Evolutionary conservation across 768 basidiomycete genomes (phyloP), one percentile per base, ranked within the genome.

Genomic region (Lactarius quietus): DNA sequence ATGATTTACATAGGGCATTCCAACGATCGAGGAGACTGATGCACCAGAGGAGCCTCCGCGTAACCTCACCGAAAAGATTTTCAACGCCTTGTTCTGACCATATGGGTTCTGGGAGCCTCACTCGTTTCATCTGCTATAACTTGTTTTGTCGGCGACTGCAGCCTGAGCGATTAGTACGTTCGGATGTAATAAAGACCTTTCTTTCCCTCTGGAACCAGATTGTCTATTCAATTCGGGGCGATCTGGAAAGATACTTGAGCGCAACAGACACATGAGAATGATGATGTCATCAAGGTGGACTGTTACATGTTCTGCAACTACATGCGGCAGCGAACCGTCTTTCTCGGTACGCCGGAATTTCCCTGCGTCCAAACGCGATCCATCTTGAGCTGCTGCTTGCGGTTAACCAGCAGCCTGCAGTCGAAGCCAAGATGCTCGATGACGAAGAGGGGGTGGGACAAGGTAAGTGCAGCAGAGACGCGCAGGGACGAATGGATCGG

Each of bases 371-470:
- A 96, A 0, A 95, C 90, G 54, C 97, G 81, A 74, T 96, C 97
- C 97, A 99, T 99, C 76, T 96, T 96, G 58, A 97, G 77, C 77
- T 95, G 90, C 64, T 92, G 81, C 77, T 97, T 98, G 54, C 97
- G 82, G 73, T 99, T 99, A 59, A 99, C 88, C 51, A 98, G 81
- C 62, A 99, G 77, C 51, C 97, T 82, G 8, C 95, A 81, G 78
- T 99, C 97, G 7, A 95, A 84, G 2, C 94, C 95, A 2, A 98
- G 81, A 71, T 93, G 91, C 63, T 88, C 84, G n/a, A 86, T 82
- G n/a, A 80, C 73, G 75, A 98, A 95, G 39, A 93, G 78, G 6
- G 88, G 86, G 54, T 86, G 85, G 1, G 81, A 71, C 17, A 80
- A 61, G 55, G 55, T 43, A 18, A 48, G 79, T 48, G 64, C 65